phyloP scores from a whole-genome alignment of 2,329 filamentous ascomycete genomes.

The Scolecobasidium constrictum region DNA sequence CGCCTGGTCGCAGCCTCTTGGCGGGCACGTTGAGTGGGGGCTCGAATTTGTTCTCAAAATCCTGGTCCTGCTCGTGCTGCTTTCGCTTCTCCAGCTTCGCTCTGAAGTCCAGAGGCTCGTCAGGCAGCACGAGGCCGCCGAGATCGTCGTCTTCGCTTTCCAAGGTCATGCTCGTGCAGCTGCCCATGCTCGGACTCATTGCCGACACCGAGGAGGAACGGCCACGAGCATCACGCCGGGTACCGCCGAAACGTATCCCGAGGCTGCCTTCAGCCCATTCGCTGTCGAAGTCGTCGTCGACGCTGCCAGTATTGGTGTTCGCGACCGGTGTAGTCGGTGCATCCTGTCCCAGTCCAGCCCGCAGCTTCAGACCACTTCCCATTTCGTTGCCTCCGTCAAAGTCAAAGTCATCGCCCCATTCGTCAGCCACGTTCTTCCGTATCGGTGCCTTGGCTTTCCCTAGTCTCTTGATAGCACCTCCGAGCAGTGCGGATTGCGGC shows the following conservation, averaged over 20 bases:
- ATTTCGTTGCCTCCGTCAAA: slow-evolving; percentile 5
- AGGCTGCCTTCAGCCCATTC: slow-evolving; percentile 92
- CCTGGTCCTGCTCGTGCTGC: slow-evolving; percentile 27
- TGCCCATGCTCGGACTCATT: slow-evolving; percentile 85
- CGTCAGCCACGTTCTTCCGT: slow-evolving; percentile 32
- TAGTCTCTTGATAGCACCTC: slow-evolving; percentile 85
- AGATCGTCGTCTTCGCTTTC: slow-evolving; percentile 93
- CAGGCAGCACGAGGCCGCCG: slow-evolving; percentile 77
- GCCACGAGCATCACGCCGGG: slow-evolving; percentile 65
- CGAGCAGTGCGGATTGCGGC: slow-evolving; percentile 77
- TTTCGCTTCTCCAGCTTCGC: slow-evolving; percentile 66
- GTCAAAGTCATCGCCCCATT: slow-evolving; percentile 36
- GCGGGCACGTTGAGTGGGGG: slow-evolving; percentile 1
- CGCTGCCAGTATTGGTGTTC: slow-evolving; percentile 29
- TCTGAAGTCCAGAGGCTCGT: slow-evolving; percentile 71
- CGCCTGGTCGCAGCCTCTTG: slow-evolving; percentile 17
- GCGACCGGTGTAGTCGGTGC: slow-evolving; percentile 6
- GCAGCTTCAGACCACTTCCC: slow-evolving; percentile 29
- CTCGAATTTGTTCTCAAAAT: slow-evolving; percentile 27
- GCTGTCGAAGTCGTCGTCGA: slow-evolving; percentile 61
- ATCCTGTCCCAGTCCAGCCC: slow-evolving; percentile 13
- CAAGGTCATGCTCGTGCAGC: slow-evolving; percentile 77
- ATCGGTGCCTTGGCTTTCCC: slow-evolving; percentile 43
- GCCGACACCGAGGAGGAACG: slow-evolving; percentile 81
- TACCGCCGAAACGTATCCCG: slow-evolving; percentile 82